Percentiles rank a stretch among this genome's conserved stretches.
These are phyloP conservation scores for Trifolium pratense DNA, from an alignment of 306 rosid species.

Conservation along the genomic window DNA sequence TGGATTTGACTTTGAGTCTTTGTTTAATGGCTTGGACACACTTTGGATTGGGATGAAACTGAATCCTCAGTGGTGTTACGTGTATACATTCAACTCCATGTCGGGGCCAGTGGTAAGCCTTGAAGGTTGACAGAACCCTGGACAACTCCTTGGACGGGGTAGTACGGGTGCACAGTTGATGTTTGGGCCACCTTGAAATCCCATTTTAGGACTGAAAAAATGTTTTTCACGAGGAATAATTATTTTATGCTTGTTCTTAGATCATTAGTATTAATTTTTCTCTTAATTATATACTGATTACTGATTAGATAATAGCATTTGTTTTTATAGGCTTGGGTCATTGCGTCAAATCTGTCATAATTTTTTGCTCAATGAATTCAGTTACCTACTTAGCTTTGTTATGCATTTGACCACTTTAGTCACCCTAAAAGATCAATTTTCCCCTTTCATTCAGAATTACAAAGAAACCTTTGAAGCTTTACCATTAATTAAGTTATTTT, in stretches of 20 bases:
- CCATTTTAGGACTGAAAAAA: slow-evolving; percentile 3
- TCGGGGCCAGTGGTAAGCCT: neutral
- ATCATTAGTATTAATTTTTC: slow-evolving; percentile 3
- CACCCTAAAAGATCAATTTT: slow-evolving; percentile 1
- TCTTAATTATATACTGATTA: slow-evolving; percentile 10
- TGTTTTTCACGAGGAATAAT: neutral
- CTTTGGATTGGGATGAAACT: neutral
- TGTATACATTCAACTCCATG: neutral
- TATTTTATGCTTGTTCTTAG: slow-evolving; percentile 10
- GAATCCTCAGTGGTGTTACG: slow-evolving; percentile 8
- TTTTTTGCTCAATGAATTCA: slow-evolving; percentile 26
- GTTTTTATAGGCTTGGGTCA: slow-evolving; percentile 17
- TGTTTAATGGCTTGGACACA: slow-evolving; percentile 10
- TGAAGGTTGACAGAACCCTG: neutral
- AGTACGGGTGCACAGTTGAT: neutral
- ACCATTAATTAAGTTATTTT: neutral
- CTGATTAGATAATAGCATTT: neutral
- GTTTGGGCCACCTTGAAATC: neutral
- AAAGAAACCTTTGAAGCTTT: slow-evolving; percentile 1
- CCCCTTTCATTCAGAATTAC: slow-evolving; percentile 2
- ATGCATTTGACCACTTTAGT: slow-evolving; percentile 16
- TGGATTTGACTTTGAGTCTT: neutral
- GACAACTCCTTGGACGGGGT: neutral
- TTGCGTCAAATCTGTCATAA: neutral
- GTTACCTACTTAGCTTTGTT: slow-evolving; percentile 4